Evolutionary conservation across 106 monocot genomes (phyloP), one percentile per base, ranked within the genome.

Genomic region (Vanilla planifolia): DNA sequence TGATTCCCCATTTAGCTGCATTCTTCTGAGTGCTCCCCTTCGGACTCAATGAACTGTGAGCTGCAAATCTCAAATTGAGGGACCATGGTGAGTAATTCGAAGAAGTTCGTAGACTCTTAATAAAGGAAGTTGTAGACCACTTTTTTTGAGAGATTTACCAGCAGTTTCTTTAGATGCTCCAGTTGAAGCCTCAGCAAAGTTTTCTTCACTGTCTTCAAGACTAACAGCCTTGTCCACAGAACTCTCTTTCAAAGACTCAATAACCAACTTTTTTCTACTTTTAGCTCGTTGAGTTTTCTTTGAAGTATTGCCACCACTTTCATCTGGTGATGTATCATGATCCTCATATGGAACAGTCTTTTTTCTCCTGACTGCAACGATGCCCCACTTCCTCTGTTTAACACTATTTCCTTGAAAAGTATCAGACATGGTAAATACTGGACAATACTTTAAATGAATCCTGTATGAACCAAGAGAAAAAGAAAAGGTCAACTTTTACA

Each of bases 61-160:
- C 78, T 89, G 78, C 65, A 71, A 33, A 48, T 34, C n/a, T 61
- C 29, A 19, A 16, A 55, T 10, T 42, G 7, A 43, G 41, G 11
- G 28, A 47, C 20, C 23, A 24, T 30, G 11, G 35, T 9, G 25
- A 50, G 3, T 7, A 25, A 5, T 21, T 22, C 24, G 14, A 33
- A 36, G 11, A 23, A 34, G 3, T 34, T 33, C 16, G 23, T 33
- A 14, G 23, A 15, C 51, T 48, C 11, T 22, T 7, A 20, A 55
- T 62, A 13, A 27, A 53, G 33, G 8, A 33, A 33, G 11, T 36
- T 36, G 4, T 64, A 51, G 16, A 36, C 32, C n/a, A 88, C 87
- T 88, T 92, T 87, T 86, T 53, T 76, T 87, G 26, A 58, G 39
- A 16, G 56, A 60, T 78, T 59, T 84, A 69, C 78, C 75, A 23